Base-by-base conservation (phyloP, 139 green algal species). In the Volvox africanus region DNA sequence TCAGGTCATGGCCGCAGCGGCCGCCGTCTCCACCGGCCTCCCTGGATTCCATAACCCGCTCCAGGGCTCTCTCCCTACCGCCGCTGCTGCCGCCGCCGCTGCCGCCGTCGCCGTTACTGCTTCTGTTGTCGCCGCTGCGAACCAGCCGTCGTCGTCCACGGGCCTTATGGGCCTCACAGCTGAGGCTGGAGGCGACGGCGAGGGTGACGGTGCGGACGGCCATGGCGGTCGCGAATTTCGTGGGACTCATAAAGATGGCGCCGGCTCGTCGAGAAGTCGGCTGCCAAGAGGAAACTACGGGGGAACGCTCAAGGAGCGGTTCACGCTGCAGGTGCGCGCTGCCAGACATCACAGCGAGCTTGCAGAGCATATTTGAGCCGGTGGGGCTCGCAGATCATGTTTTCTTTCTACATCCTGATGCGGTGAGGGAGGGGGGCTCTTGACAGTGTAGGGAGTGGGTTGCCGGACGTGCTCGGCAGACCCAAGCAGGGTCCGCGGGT, bases 141-240 rank as follows among this genome's bases (percentile, higher is more conserved):
- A 55, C 9, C 44, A 5, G 44, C 44, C 44, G 44, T 55, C 44
- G 44, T 55, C 44, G 5, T 55, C 44, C 44, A 55, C 44, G 5
- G 44, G 44, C 65, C 65, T 24, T 73, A 12, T 28, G 65, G 11
- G 65, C 16, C 21, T 30, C 65, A 30, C 65, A 73, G 65, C 80
- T 77, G 80, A 61, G 68, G 62, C 80, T 84, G 78, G 21, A 1
- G 78, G 78, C 78, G 37, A 68, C 30, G 33, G 32, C 78, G 78
- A 68, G 33, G n/a, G 18, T 61, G 76, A 20, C 76, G 71, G 55
- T 82, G 78, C 12, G 24, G 78, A 37, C 37, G 32, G 36, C 37
- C 20, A 20, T 61, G 76, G n/a, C 33, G 32, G n/a, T 61, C 33
- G 33, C 32, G 32, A 17, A 5, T 55, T 55, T 14, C 33, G 76